A percentile compares a stretch with the other conserved stretches of the same genome.
These are phyloP conservation scores for Eragrostis curvula DNA, from an alignment of 176 grass and related monocot species.

Conservation along the genomic window DNA sequence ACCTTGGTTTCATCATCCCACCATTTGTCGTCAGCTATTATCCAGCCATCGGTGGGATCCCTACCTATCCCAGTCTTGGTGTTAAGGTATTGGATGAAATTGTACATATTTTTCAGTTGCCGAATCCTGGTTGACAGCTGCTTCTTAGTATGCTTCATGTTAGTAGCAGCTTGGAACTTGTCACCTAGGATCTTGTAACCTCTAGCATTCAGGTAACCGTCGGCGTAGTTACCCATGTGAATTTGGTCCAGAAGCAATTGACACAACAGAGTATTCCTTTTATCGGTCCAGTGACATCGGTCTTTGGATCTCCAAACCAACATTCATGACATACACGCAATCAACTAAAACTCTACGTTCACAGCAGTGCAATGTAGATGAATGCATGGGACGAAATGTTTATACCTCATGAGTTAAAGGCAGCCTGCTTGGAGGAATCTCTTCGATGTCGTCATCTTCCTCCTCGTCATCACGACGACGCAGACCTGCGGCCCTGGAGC, in stretches of 20 bases:
- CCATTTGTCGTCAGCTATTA: neutral
- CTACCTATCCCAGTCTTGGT: neutral
- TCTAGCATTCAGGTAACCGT: neutral
- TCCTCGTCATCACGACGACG: no score
- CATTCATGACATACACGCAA: no score
- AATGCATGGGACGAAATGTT: neutral
- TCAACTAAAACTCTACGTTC: no score
- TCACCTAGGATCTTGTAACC: neutral
- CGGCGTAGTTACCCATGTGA: neutral
- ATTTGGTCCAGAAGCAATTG: neutral
- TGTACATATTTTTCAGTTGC: neutral
- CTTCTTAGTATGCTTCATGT: neutral
- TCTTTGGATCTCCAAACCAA: no score
- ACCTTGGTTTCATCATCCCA: neutral
- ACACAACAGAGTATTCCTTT: neutral
- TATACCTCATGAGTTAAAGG: no score
- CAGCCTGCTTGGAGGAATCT: no score
- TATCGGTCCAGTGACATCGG: neutral
- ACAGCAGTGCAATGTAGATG: no score
- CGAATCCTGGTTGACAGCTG: neutral
- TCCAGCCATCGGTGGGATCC: neutral
- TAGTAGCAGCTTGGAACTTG: neutral
- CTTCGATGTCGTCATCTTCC: no score
- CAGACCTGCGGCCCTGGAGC: no score
- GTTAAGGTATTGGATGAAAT: neutral